Percentiles rank a stretch among this genome's conserved stretches.
Evolutionary conservation across 1,284 basidiomycete genomes (phyloP).

Genomic region (Amylostereum areolatum): DNA sequence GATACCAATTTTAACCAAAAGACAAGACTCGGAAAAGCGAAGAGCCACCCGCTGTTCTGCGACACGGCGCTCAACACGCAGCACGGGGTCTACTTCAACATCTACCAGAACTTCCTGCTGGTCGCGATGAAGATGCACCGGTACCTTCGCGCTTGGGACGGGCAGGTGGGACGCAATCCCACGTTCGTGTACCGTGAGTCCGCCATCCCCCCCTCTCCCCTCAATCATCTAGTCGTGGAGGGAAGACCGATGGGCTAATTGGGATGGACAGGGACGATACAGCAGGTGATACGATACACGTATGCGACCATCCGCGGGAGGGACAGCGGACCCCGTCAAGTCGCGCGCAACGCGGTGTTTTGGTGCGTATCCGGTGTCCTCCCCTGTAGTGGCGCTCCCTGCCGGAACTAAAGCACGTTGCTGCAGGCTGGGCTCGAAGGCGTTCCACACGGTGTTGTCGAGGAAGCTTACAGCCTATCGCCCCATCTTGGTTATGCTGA

Average conservation of each 20-base stretch:
- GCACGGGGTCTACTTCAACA: slow-evolving; percentile 66
- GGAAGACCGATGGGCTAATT: slow-evolving; percentile 1
- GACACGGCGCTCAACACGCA: slow-evolving; percentile 71
- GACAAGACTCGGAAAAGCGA: slow-evolving; percentile 57
- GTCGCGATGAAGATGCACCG: slow-evolving; percentile 85
- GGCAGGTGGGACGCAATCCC: slow-evolving; percentile 34
- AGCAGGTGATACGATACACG: slow-evolving; percentile 51
- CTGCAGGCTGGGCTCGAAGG: slow-evolving; percentile 73
- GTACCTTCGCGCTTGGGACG: slow-evolving; percentile 67
- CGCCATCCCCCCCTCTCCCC: background rate
- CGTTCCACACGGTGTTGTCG: slow-evolving; percentile 63
- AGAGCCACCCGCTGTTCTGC: slow-evolving; percentile 69
- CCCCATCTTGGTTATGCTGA: slow-evolving; percentile 40
- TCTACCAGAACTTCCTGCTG: slow-evolving; percentile 85
- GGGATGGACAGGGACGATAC: slow-evolving; percentile 42
- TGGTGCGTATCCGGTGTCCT: too few relatives aligned
- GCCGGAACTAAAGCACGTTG: too few relatives aligned
- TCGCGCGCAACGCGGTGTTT: slow-evolving; percentile 24
- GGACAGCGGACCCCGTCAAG: slow-evolving; percentile 27
- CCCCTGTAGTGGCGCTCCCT: too few relatives aligned
- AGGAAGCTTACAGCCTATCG: slow-evolving; percentile 47
- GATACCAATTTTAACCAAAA: too few relatives aligned
- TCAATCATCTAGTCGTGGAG: background rate
- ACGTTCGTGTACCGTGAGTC: slow-evolving; percentile 50
- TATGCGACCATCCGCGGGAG: slow-evolving; percentile 48